Evolutionary conservation across 1,139 yeast species (phyloP).

Genomic region (Hanseniaspora gamundiae): DNA sequence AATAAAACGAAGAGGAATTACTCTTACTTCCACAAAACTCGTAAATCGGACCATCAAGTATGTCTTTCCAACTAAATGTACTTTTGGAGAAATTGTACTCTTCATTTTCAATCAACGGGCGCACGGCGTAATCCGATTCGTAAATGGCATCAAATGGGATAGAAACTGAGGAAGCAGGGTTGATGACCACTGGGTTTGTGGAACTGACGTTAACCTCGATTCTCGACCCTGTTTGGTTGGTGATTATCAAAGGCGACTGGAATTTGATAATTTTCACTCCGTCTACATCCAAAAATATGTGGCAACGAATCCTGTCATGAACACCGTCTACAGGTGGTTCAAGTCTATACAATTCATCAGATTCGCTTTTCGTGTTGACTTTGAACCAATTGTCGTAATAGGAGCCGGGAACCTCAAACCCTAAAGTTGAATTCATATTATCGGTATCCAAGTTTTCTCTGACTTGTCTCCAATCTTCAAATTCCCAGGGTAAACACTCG

Average conservation of each 20-base stretch:
- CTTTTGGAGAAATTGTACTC: slow-evolving; percentile 59
- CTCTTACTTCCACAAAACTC: slow-evolving; percentile 40
- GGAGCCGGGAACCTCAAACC: slow-evolving; percentile 45
- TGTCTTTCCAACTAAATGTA: slow-evolving; percentile 51
- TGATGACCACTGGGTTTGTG: slow-evolving; percentile 27
- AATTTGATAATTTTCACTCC: slow-evolving; percentile 66
- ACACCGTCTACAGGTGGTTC: slow-evolving; percentile 50
- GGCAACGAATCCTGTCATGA: slow-evolving; percentile 66
- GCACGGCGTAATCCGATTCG: slow-evolving; percentile 41
- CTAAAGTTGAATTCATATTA: slow-evolving; percentile 46
- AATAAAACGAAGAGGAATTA: slow-evolving; percentile 41
- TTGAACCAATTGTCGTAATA: slow-evolving; percentile 44
- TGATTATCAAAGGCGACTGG: slow-evolving; percentile 61
- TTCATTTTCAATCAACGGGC: slow-evolving; percentile 41
- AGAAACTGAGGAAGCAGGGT: slow-evolving; percentile 45
- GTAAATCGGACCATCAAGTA: slow-evolving; percentile 41
- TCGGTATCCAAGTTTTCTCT: slow-evolving; percentile 72
- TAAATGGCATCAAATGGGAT: slow-evolving; percentile 67
- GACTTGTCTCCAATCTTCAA: slow-evolving; percentile 84
- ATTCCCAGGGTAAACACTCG: slow-evolving; percentile 67
- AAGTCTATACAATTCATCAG: slow-evolving; percentile 64
- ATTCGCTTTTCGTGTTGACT: slow-evolving; percentile 56
- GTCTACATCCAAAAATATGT: slow-evolving; percentile 56
- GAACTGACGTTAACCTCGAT: slow-evolving; percentile 40
- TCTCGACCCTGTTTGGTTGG: slow-evolving; percentile 50